These are phyloP conservation scores for Adansonia grandidieri DNA, from an alignment of 441 rosid species.

Conservation along the genomic window DNA sequence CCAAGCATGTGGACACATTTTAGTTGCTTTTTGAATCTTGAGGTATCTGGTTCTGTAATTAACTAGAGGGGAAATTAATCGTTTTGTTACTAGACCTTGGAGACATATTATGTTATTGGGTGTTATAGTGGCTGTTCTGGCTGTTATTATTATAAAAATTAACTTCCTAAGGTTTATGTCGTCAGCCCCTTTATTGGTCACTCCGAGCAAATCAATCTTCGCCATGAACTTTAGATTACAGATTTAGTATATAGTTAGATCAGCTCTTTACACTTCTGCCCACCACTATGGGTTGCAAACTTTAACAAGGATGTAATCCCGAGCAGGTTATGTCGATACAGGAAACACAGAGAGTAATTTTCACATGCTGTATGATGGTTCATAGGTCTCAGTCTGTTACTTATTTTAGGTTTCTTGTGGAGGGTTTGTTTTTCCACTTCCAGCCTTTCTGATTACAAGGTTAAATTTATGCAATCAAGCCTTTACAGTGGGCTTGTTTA, in stretches of 20 bases:
- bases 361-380: slow-evolving; percentile 2
- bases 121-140: neutral
- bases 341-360: neutral
- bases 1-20: neutral
- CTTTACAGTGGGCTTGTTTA: neutral
- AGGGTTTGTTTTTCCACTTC: neutral
- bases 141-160: neutral
- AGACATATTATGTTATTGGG: neutral
- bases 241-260: neutral
- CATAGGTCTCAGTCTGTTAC: neutral
- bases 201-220: neutral
- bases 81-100: neutral
- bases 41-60: neutral
- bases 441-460: slow-evolving; percentile 6
- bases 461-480: slow-evolving; percentile 14
- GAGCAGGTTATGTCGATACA: neutral
- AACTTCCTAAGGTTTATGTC: neutral
- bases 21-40: slow-evolving; percentile 1
- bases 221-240: neutral
- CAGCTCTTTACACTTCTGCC: neutral
- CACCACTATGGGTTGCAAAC: neutral
- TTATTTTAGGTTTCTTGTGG: neutral
- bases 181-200: neutral
- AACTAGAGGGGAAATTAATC: slow-evolving; percentile 1
- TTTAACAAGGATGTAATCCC: neutral